phyloP scores from a whole-genome alignment of 495 filamentous ascomycete species.

The Aspergillus wentii region DNA sequence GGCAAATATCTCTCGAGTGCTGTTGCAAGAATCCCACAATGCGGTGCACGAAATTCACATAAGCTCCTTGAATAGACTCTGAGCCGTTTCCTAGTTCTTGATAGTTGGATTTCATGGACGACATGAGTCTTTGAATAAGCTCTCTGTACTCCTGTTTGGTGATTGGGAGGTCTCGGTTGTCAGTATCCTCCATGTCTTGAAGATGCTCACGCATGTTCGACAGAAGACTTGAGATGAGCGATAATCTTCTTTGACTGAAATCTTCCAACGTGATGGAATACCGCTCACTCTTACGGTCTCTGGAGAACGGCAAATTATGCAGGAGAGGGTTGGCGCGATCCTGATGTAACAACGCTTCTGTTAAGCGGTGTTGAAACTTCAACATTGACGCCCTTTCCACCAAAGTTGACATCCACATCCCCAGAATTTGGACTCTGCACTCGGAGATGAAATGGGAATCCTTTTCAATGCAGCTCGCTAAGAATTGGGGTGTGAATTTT shows the following conservation, averaged over 20 bases:
- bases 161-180: slow-evolving; percentile 19
- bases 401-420: slow-evolving; percentile 56
- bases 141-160: slow-evolving; percentile 50
- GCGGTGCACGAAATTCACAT: slow-evolving; percentile 62
- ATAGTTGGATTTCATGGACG: slow-evolving; percentile 65
- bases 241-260: slow-evolving; percentile 52
- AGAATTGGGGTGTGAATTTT: slow-evolving; percentile 58
- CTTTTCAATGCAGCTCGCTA: slow-evolving; percentile 51
- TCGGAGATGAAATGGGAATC: slow-evolving; percentile 35
- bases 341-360: slow-evolving; percentile 49
- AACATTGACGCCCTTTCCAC: slow-evolving; percentile 62
- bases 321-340: slow-evolving; percentile 45
- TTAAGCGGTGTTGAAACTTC: slow-evolving; percentile 63
- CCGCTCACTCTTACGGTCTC: slow-evolving; percentile 24
- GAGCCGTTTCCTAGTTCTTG: slow-evolving; percentile 48
- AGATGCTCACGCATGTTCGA: slow-evolving; percentile 60
- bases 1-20: slow-evolving; percentile 56
- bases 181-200: slow-evolving; percentile 29
- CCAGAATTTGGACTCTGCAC: slow-evolving; percentile 46
- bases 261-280: slow-evolving; percentile 51
- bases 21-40: slow-evolving; percentile 63
- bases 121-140: slow-evolving; percentile 55
- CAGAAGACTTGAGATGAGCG: slow-evolving; percentile 56
- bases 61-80: slow-evolving; percentile 43
- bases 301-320: slow-evolving; percentile 58